Percentiles rank a stretch among this genome's conserved stretches.
These are phyloP conservation scores for Erigeron canadensis DNA, from an alignment of 129 eudicot species.

Conservation along the genomic window DNA sequence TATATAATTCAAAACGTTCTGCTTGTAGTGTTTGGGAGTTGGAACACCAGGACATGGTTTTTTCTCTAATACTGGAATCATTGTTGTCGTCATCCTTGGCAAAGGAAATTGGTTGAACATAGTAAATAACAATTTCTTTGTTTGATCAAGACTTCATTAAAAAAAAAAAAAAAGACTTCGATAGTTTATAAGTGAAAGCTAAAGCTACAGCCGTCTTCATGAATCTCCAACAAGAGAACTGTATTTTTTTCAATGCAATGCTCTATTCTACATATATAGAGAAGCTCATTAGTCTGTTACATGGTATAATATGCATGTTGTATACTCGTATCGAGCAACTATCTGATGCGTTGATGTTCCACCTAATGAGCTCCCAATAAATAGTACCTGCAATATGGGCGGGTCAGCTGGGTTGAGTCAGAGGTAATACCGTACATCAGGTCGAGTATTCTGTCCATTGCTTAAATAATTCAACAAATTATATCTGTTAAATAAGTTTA, in stretches of 20 bases:
- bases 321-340: too few species aligned
- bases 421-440: too few species aligned
- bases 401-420: too few species aligned
- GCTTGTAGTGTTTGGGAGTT: slow-evolving; percentile 7
- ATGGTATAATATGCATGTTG: too few species aligned
- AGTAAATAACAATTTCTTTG: slow-evolving; percentile 15
- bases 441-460: too few species aligned
- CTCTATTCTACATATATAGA: neutral
- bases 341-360: too few species aligned
- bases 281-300: neutral
- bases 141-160: slow-evolving; percentile 3
- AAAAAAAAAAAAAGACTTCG: too few species aligned
- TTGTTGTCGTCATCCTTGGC: slow-evolving; percentile 8
- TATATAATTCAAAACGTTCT: slow-evolving; percentile 1
- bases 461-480: too few species aligned
- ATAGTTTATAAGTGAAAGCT: neutral
- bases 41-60: neutral
- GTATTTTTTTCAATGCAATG: neutral
- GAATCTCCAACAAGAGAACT: neutral
- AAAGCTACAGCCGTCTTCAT: neutral
- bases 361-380: too few species aligned
- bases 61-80: neutral
- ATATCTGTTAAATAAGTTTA: too few species aligned
- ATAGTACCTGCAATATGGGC: too few species aligned
- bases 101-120: slow-evolving; percentile 3